Base-by-base conservation (phyloP, 805 yeast genomes). In the Jamesozyma piceae region DNA sequence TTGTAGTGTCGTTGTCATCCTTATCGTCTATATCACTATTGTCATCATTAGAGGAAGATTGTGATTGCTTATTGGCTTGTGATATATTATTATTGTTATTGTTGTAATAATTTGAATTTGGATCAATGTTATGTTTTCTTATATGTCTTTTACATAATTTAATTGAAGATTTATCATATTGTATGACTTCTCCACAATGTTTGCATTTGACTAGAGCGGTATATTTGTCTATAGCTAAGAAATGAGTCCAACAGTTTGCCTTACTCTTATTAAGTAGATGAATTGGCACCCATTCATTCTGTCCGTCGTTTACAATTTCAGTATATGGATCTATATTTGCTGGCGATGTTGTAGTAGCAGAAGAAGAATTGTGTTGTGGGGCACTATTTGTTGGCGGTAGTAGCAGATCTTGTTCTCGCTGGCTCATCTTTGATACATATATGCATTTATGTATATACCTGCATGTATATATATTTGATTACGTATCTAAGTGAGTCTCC, bases 191-290 rank as follows among this genome's bases (percentile, higher is more conserved):
- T 3, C 46, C 46, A 40, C 52, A 51, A 38, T 48, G 49, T 41
- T 46, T 51, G 37, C 53, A 51, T 40, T 42, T 48, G n/a, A 46
- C 44, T 3, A 35, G 26, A 3, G 31, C 26, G 5, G 41, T 29
- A 17, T 15, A 14, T 18, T 30, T 27, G 21, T 37, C 35, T 2
- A 35, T 13, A 1, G 44, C 46, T n/a, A 49, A 30, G 35, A 35
- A 51, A 36, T 49, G 55, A 11, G 52, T 38, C 52, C 50, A 48
- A 17, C 30, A 40, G 11, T 37, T 29, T 14, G 46, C 34, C 27
- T 33, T 47, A 21, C 32, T 38, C 24, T 44, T 50, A 6, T 21
- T 37, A 14, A 49, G 14, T 9, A 41, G 28, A 38, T 48, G 48
- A 4, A 47, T 34, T 1, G 52, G 53, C 3, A 49, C 27, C 55